These are phyloP conservation scores for Backusella tarrabulga DNA, from an alignment of 192 early-diverging fungal genomes.

Conservation along the genomic window DNA sequence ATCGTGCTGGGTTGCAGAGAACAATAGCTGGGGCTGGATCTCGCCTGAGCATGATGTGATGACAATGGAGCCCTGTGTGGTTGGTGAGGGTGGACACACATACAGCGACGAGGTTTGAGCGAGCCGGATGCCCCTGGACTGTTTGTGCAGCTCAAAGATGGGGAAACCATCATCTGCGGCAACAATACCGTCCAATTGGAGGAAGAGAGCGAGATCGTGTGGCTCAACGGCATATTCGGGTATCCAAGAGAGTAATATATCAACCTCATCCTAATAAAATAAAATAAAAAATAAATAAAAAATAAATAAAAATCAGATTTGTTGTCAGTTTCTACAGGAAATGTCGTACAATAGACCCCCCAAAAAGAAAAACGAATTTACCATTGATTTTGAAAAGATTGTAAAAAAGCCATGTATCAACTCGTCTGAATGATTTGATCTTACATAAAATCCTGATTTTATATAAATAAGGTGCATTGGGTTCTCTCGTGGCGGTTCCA, in stretches of 20 bases:
- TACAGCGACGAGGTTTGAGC: slow-evolving; percentile 17
- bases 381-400: slow-evolving; percentile 11
- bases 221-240: slow-evolving; percentile 29
- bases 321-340: neutral
- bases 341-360: neutral
- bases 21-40: slow-evolving; percentile 23
- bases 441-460: slow-evolving; percentile 26
- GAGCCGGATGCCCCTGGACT: slow-evolving; percentile 12
- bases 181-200: slow-evolving; percentile 18
- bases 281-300: neutral
- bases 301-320: too few species aligned
- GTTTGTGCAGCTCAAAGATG: slow-evolving; percentile 7
- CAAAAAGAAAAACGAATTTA: neutral
- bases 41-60: slow-evolving; percentile 29
- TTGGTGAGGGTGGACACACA: slow-evolving; percentile 10
- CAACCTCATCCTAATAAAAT: neutral
- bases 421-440: neutral
- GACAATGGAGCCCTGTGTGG: slow-evolving; percentile 16
- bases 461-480: slow-evolving; percentile 18
- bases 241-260: slow-evolving; percentile 26
- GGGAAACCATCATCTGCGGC: slow-evolving; percentile 14
- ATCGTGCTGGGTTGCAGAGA: neutral
- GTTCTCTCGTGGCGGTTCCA: neutral
- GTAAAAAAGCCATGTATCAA: slow-evolving; percentile 20
- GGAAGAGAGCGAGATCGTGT: slow-evolving; percentile 9